Percentiles rank a stretch among this genome's conserved stretches.
Evolutionary conservation across 148 eudicot genomes (phyloP).

Genomic region (Talinum fruticosum): DNA sequence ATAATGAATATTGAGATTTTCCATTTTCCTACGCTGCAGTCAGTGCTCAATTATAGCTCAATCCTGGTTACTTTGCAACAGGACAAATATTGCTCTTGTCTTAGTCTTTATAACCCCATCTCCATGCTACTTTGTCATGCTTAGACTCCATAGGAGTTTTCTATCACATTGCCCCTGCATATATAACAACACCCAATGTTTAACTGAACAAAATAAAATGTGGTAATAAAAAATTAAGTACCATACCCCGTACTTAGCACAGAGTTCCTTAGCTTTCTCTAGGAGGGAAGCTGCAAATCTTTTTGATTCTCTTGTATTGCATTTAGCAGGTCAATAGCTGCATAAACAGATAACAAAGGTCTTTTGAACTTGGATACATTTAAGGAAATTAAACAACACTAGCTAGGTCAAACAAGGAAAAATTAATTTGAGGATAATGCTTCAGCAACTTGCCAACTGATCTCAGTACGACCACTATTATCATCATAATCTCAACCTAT

Average conservation of each 20-base stretch:
- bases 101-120: neutral
- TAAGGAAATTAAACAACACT: neutral
- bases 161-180: neutral
- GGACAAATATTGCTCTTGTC: neutral
- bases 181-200: neutral
- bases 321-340: constrained; percentile 46
- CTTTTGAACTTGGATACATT: neutral
- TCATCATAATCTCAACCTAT: neutral
- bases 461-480: neutral
- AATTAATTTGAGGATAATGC: neutral
- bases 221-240: neutral
- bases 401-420: neutral
- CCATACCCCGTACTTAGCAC: constrained; percentile 55
- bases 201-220: neutral
- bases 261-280: constrained; percentile 54
- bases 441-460: neutral
- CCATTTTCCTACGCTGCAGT: neutral
- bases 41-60: neutral
- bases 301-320: constrained; percentile 49
- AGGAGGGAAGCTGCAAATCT: constrained; percentile 43
- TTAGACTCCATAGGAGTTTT: neutral
- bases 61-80: neutral
- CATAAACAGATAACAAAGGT: constrained; percentile 4
- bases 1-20: neutral
- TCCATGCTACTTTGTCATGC: neutral